Percentiles rank a stretch among this genome's conserved stretches.
Conservation (phyloP, 164 flowering plant genomes). For the Aristolochia fimbriata region DNA sequence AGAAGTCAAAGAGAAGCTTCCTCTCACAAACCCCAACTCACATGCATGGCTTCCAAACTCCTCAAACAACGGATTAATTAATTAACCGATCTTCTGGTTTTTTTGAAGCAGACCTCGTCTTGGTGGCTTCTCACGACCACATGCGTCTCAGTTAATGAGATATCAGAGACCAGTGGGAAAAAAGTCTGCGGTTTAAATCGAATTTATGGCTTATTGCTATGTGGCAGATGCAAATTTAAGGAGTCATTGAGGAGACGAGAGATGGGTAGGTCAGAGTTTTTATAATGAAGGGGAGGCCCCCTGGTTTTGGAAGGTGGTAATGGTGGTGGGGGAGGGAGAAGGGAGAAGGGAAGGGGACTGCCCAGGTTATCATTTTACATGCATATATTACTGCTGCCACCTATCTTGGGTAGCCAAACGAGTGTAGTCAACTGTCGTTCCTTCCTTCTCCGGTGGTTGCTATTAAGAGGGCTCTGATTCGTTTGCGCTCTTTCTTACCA, state of each 20-base stretch:
- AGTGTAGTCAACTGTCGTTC: constrained; percentile 16
- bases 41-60: neutral
- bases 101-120: neutral
- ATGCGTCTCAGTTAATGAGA: neutral
- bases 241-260: constrained; percentile 27
- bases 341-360: constrained; percentile 10
- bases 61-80: neutral
- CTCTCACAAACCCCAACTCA: neutral
- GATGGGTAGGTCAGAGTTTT: constrained; percentile 50
- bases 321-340: constrained; percentile 5
- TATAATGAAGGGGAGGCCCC: constrained; percentile 25
- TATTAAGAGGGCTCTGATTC: constrained; percentile 19
- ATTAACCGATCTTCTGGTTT: neutral
- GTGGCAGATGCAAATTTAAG: constrained; percentile 40
- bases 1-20: neutral
- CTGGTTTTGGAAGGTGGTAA: constrained; percentile 16
- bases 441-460: constrained; percentile 9
- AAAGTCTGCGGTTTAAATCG: constrained; percentile 10
- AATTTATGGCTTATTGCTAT: constrained; percentile 34
- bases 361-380: too few relatives aligned
- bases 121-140: neutral
- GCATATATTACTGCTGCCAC: too few relatives aligned
- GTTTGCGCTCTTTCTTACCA: constrained; percentile 13
- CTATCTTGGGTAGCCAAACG: too few relatives aligned
- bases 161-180: neutral